Conservation (phyloP, 768 basidiomycete species). For the Boletus edulis region DNA sequence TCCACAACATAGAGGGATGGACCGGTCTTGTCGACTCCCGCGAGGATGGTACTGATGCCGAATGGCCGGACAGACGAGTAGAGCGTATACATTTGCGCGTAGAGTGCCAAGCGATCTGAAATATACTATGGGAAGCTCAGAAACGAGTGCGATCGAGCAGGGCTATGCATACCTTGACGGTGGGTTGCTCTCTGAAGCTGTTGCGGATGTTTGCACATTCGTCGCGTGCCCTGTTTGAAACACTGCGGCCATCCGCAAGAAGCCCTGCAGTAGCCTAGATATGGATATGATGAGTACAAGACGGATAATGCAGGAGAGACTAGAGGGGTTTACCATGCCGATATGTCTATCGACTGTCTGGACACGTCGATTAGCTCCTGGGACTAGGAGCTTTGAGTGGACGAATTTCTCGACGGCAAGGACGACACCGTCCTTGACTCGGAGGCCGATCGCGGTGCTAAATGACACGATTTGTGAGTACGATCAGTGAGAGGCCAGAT, state of each 20-base stretch:
- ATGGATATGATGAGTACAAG: conserved; percentile 1
- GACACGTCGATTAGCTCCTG: conserved; percentile 90
- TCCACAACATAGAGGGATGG: conserved; percentile 89
- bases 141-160: neutral
- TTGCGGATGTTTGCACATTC: conserved; percentile 78
- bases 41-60: conserved; percentile 91
- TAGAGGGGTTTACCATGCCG: conserved; percentile 64
- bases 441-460: conserved; percentile 94
- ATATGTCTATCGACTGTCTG: conserved; percentile 92
- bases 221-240: conserved; percentile 80
- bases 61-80: conserved; percentile 98
- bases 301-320: neutral
- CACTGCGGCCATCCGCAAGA: conserved; percentile 87
- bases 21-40: conserved; percentile 83
- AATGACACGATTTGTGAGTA: neutral
- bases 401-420: conserved; percentile 98
- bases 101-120: conserved; percentile 80
- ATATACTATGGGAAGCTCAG: conserved; percentile 39
- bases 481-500: neutral
- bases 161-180: conserved; percentile 64
- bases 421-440: conserved; percentile 92
- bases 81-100: conserved; percentile 93
- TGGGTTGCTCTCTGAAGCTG: conserved; percentile 66
- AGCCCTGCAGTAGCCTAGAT: conserved; percentile 87
- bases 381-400: conserved; percentile 93